A percentile compares a stretch with the other conserved stretches of the same genome.
Conservation (phyloP, 352 stramenopile species). For the Phytophthora quininea region DNA sequence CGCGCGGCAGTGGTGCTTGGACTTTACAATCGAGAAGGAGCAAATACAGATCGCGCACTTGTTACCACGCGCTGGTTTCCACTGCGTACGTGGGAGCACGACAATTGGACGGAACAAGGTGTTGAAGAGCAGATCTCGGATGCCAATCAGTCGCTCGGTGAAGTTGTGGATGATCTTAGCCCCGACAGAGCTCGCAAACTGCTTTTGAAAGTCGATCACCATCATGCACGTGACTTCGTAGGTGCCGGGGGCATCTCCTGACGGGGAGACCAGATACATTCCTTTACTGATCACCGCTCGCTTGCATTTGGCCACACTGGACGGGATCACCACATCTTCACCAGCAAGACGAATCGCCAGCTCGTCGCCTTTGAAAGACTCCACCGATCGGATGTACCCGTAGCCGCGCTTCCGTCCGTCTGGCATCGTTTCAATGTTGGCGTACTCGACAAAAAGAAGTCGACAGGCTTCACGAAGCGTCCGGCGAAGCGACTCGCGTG, state of each 20-base stretch:
- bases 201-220: conserved; percentile 86
- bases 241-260: conserved; percentile 37
- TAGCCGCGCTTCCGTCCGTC: conserved; percentile 74
- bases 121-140: conserved; percentile 85
- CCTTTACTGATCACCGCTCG: conserved; percentile 85
- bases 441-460: conserved; percentile 91
- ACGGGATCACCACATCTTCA: conserved; percentile 67
- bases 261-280: conserved; percentile 66
- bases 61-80: conserved; percentile 63
- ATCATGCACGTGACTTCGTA: conserved; percentile 89
- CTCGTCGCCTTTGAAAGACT: conserved; percentile 86
- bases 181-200: conserved; percentile 64
- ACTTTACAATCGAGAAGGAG: conserved; percentile 77
- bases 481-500: conserved; percentile 84
- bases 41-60: conserved; percentile 73
- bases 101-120: conserved; percentile 80
- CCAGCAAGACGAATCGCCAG: conserved; percentile 68
- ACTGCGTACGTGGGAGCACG: conserved; percentile 61
- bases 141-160: conserved; percentile 75
- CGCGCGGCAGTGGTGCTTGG: conserved; percentile 80
- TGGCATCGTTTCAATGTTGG: conserved; percentile 73
- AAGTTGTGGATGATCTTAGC: conserved; percentile 83
- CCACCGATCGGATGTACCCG: conserved; percentile 79
- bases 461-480: conserved; percentile 81
- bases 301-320: conserved; percentile 88